Evolutionary conservation across 805 yeast species (phyloP).

Genomic region (Huiozyma naganishii): DNA sequence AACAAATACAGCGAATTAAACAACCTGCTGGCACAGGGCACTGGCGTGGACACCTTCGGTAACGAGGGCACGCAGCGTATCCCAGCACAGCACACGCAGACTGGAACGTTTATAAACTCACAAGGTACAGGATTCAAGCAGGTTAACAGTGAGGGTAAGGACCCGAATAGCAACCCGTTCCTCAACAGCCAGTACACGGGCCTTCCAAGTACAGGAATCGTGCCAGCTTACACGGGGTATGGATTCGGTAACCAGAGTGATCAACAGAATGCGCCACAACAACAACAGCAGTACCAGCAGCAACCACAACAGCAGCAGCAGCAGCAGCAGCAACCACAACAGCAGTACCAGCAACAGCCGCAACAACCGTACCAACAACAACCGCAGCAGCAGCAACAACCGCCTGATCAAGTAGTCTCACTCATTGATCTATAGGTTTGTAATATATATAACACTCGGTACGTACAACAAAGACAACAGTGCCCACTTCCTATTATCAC

Average conservation of each 20-base stretch:
- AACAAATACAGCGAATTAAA: conserved; percentile 64
- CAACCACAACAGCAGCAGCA: conserved; percentile 3
- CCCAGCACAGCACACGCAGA: conserved; percentile 85
- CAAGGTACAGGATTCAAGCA: conserved; percentile 75
- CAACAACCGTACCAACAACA: not conserved
- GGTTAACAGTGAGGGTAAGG: conserved; percentile 21
- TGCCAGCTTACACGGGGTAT: conserved; percentile 81
- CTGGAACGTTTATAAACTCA: conserved; percentile 73
- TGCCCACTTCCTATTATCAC: no score
- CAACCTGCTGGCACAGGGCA: conserved; percentile 68
- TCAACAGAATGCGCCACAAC: conserved; percentile 5
- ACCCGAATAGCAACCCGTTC: conserved; percentile 32
- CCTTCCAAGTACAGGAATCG: conserved; percentile 50
- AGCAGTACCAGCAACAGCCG: not conserved
- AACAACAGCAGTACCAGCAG: not conserved
- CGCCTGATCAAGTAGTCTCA: conserved; percentile 22
- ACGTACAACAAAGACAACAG: no score
- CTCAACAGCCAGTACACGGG: conserved; percentile 62
- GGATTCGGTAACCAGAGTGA: conserved; percentile 75
- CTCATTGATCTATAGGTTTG: conserved; percentile 22
- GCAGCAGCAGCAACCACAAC: conserved; percentile 4
- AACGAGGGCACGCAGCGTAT: conserved; percentile 43
- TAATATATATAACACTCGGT: no score
- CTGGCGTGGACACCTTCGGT: conserved; percentile 82
- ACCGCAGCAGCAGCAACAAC: conserved; percentile 1